Conservation (phyloP, 768 basidiomycete species). For the Suillus discolor region DNA sequence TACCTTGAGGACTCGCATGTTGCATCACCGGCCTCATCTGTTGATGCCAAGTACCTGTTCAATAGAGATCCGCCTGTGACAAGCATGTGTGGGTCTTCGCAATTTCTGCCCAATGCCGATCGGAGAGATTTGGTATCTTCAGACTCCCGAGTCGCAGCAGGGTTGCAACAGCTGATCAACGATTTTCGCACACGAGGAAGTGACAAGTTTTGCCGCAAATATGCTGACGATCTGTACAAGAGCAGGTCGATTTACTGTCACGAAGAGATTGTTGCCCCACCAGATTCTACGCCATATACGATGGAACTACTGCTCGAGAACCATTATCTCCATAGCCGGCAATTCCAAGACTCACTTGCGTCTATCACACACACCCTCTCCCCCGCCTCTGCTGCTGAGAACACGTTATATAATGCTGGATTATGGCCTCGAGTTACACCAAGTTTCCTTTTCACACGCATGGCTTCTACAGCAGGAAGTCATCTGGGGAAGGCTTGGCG, state of each 20-base stretch:
- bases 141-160: not conserved
- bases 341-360: not conserved
- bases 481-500: slow-evolving; percentile 26
- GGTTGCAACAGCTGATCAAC: slow-evolving; percentile 14
- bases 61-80: slow-evolving; percentile 7
- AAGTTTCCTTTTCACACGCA: slow-evolving; percentile 27
- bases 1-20: not conserved
- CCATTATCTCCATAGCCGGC: not conserved
- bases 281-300: not conserved
- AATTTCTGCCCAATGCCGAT: not conserved
- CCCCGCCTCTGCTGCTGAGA: not conserved
- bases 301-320: not conserved
- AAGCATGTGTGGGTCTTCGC: not conserved
- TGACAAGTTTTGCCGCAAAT: too few species aligned
- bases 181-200: not conserved
- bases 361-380: not conserved
- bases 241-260: not conserved
- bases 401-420: slow-evolving; percentile 10
- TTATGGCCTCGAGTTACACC: slow-evolving; percentile 36
- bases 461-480: slow-evolving; percentile 20
- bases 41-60: slow-evolving; percentile 7
- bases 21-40: not conserved
- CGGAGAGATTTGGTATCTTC: not conserved
- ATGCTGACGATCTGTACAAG: slow-evolving; percentile 9
- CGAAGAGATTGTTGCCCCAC: not conserved